A percentile compares a stretch with the other conserved stretches of the same genome.
Evolutionary conservation across 805 yeast species (phyloP).

Genomic region (Kodamaea fukazawae): DNA sequence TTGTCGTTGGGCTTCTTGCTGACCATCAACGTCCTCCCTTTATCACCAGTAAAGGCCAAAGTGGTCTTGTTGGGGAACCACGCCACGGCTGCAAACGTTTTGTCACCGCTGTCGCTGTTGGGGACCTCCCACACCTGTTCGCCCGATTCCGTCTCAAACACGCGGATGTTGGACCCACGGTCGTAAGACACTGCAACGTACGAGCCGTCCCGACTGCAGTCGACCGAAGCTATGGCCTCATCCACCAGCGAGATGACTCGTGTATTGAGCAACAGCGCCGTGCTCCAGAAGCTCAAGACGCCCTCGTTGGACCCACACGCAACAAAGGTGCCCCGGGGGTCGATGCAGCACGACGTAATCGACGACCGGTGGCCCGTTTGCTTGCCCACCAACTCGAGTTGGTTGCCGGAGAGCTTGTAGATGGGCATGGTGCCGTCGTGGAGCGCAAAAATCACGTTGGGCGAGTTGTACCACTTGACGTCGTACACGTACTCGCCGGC

Average conservation of each 20-base stretch:
- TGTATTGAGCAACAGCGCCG: constrained; percentile 34
- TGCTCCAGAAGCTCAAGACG: constrained; percentile 49
- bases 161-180: constrained; percentile 36
- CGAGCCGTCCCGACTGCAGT: constrained; percentile 45
- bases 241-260: constrained; percentile 40
- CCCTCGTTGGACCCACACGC: constrained; percentile 61
- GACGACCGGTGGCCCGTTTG: constrained; percentile 50
- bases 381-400: constrained; percentile 11
- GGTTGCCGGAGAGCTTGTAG: constrained; percentile 13
- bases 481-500: constrained; percentile 35
- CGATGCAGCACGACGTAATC: constrained; percentile 45
- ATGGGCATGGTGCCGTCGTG: constrained; percentile 44
- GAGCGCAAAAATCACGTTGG: constrained; percentile 37
- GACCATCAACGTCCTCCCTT: constrained; percentile 27
- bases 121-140: constrained; percentile 31
- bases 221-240: constrained; percentile 41
- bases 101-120: constrained; percentile 27
- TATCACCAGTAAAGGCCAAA: constrained; percentile 29
- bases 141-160: constrained; percentile 33
- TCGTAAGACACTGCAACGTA: constrained; percentile 46
- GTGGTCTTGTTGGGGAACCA: constrained; percentile 38
- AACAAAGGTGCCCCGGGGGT: constrained; percentile 50
- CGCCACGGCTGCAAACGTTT: constrained; percentile 23
- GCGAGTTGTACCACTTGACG: constrained; percentile 45
- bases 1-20: constrained; percentile 13